These are phyloP conservation scores for Ophiocordyceps camponoti-saundersi DNA, from an alignment of 2,329 filamentous ascomycete species.

Conservation along the genomic window DNA sequence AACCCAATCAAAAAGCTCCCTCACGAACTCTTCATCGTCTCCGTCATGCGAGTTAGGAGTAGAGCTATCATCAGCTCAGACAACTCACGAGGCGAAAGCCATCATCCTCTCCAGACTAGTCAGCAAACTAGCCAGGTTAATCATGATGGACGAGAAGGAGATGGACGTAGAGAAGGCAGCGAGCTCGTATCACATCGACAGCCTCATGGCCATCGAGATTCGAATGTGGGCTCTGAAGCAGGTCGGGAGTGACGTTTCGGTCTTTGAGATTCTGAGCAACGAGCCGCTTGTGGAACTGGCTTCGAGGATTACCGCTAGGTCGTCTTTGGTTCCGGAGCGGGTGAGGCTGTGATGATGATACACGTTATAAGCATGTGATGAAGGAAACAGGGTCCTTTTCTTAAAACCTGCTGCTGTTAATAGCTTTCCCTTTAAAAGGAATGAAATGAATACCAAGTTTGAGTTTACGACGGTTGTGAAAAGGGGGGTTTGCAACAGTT, in stretches of 20 bases:
- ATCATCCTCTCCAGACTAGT: background rate
- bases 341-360: too few species aligned
- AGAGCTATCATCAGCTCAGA: background rate
- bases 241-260: background rate
- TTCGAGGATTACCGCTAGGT: background rate
- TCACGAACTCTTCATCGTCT: background rate
- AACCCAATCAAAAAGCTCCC: background rate
- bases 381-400: too few species aligned
- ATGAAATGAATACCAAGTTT: too few species aligned
- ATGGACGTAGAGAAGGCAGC: background rate
- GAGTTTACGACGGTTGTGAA: too few species aligned
- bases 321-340: background rate
- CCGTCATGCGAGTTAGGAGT: background rate
- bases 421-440: too few species aligned
- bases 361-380: too few species aligned
- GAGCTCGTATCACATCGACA: background rate
- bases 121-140: background rate
- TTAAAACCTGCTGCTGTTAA: too few species aligned
- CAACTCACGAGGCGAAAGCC: background rate
- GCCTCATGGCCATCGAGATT: background rate
- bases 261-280: background rate
- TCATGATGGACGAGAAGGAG: background rate
- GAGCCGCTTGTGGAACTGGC: background rate
- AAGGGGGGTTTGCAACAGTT: too few species aligned
- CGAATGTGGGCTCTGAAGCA: background rate